Evolutionary conservation across 306 rosid species (phyloP), one percentile per base, ranked within the genome.

Genomic region (Astragalus membranaceus): DNA sequence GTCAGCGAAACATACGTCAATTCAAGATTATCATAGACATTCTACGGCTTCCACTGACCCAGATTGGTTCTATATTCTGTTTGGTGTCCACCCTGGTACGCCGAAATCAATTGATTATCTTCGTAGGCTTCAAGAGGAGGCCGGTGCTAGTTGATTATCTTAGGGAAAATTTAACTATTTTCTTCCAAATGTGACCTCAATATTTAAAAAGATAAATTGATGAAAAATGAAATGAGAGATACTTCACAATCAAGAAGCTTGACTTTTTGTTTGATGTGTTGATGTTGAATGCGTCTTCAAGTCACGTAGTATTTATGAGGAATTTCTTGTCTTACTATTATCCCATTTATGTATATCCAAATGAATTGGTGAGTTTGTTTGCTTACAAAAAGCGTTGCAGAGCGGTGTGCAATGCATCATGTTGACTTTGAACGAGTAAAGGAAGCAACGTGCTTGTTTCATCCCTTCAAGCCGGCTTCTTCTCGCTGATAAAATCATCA

Each of bases 391-490:
- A 64, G 7, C 47, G 64, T 49, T 14, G 35, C 20, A 39, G 9
- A 13, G 9, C 29, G 46, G 23, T 62, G 10, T 44, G 26, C 26
- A 2, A 26, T 1, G 29, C 62, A 23, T 8, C 12, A 5, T 46
- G 47, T 66, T 66, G 79, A 66, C 79, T 67, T 66, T 54, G 54
- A 42, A 64, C 8, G 3, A 44, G 3, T 1, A 5, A 73, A 67
- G 60, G 50, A 74, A 75, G 11, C 3, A 53, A 33, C 79, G 29
- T 74, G 5, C 47, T 14, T 26, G n/a, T 51, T 62, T 73, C n/a
- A n/a, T n/a, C 43, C 30, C 5, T 55, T 30, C 67, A 13, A 41
- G 43, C 64, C 16, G 46, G 0, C 72, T 48, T 48, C 13, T 35
- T 29, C 70, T 8, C 39, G n/a, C 54, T 32, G 10, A 26, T 29